Conservation (phyloP, 768 basidiomycete genomes). For the Pleurotus giganteus region DNA sequence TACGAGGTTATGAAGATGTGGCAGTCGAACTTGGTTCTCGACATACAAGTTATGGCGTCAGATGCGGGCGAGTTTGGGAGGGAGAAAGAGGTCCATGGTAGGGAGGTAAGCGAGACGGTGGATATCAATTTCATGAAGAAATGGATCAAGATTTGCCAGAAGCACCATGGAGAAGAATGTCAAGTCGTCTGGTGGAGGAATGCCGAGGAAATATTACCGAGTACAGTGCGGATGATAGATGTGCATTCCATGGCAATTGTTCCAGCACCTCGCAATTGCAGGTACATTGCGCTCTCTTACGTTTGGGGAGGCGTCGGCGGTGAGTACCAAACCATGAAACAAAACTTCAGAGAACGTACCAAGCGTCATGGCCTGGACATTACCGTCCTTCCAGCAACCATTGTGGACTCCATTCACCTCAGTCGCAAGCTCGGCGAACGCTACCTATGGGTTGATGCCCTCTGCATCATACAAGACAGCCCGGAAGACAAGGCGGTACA, state of each 20-base stretch:
- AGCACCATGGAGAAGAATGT: neutral
- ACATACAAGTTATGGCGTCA: neutral
- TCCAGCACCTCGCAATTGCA: neutral
- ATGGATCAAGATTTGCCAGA: neutral
- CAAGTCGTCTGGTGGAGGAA: slow-evolving; percentile 3
- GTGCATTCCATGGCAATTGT: neutral
- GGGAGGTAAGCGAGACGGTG: neutral
- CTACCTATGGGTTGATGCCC: slow-evolving; percentile 1
- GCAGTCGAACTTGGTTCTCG: neutral
- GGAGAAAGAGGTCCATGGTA: neutral
- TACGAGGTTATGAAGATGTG: neutral
- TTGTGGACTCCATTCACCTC: neutral
- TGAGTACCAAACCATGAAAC: neutral
- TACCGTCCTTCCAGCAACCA: neutral
- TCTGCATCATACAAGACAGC: slow-evolving; percentile 1
- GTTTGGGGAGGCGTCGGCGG: slow-evolving; percentile 2
- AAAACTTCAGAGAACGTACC: neutral
- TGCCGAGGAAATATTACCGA: neutral
- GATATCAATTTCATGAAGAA: neutral
- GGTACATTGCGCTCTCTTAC: slow-evolving; percentile 2
- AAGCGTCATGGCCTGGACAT: neutral
- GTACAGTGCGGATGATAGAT: slow-evolving; percentile 6
- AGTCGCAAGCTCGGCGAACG: neutral
- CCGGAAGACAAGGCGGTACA: neutral
- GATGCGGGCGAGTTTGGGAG: neutral